Percentiles rank a stretch among this genome's conserved stretches.
Evolutionary conservation across 2,329 filamentous ascomycete genomes (phyloP).

Genomic region (Apiospora pterosperma): DNA sequence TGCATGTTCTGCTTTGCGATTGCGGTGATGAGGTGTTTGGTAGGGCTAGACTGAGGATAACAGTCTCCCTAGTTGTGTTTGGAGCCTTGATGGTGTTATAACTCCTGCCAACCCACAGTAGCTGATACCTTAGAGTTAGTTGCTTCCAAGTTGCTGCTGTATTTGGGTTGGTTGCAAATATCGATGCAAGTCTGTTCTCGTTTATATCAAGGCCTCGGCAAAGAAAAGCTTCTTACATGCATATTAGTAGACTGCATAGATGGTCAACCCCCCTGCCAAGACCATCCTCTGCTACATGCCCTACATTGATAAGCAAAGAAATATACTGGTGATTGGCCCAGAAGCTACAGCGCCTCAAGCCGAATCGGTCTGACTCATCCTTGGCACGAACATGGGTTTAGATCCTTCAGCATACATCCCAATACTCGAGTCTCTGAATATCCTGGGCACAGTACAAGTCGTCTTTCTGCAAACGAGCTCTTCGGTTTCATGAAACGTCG

Average conservation of each 20-base stretch:
- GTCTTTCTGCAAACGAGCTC: rapidly evolving
- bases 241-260: too few species aligned
- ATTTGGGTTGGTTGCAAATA: too few species aligned
- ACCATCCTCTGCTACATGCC: too few species aligned
- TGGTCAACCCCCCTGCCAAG: too few species aligned
- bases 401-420: neutral
- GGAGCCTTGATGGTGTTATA: neutral
- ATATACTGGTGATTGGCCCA: neutral
- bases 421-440: neutral
- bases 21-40: neutral
- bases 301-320: too few species aligned
- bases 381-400: neutral
- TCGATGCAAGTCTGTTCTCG: too few species aligned
- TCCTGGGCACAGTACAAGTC: neutral
- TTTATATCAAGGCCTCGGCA: too few species aligned
- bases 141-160: too few species aligned
- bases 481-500: neutral
- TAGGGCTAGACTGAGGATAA: neutral
- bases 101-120: neutral
- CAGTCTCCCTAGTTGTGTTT: neutral
- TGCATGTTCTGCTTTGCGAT: neutral
- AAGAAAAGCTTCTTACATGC: too few species aligned
- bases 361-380: neutral
- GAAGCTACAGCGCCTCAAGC: neutral
- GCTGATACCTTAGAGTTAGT: neutral